Conservation (phyloP, 768 basidiomycete species). For the Strobilomyces echinocephalus region DNA sequence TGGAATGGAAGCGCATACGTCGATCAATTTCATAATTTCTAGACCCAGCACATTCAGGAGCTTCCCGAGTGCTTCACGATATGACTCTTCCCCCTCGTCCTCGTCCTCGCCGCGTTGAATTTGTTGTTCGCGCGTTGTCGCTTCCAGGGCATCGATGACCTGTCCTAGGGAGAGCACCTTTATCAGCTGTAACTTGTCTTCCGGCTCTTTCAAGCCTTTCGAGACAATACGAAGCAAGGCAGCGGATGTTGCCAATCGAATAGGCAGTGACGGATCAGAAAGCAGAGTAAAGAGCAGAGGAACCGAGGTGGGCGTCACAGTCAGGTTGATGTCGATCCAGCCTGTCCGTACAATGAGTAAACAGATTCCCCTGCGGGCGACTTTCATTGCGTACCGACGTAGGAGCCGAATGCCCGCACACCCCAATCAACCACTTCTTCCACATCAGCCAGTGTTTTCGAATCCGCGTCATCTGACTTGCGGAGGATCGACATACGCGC, state of each 20-base stretch:
- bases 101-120: slow-evolving; percentile 58
- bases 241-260: slow-evolving; percentile 80
- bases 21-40: slow-evolving; percentile 79
- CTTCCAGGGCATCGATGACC: slow-evolving; percentile 76
- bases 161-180: slow-evolving; percentile 83
- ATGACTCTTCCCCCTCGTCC: slow-evolving; percentile 87
- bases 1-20: slow-evolving; percentile 41
- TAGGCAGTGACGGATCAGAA: slow-evolving; percentile 67
- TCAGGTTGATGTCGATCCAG: slow-evolving; percentile 97
- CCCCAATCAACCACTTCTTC: slow-evolving; percentile 88
- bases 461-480: slow-evolving; percentile 40
- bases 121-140: slow-evolving; percentile 66
- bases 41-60: slow-evolving; percentile 76
- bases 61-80: slow-evolving; percentile 84
- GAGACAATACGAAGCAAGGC: slow-evolving; percentile 78
- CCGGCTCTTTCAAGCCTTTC: slow-evolving; percentile 89
- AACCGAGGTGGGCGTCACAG: slow-evolving; percentile 86
- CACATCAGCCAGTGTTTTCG: slow-evolving; percentile 51
- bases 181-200: slow-evolving; percentile 84
- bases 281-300: slow-evolving; percentile 80
- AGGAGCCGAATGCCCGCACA: slow-evolving; percentile 87
- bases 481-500: slow-evolving; percentile 52
- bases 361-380: neutral
- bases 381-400: slow-evolving; percentile 69
- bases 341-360: slow-evolving; percentile 44